These are phyloP conservation scores for Tetracladium setigerum DNA, from an alignment of 495 filamentous ascomycete species.

Conservation along the genomic window DNA sequence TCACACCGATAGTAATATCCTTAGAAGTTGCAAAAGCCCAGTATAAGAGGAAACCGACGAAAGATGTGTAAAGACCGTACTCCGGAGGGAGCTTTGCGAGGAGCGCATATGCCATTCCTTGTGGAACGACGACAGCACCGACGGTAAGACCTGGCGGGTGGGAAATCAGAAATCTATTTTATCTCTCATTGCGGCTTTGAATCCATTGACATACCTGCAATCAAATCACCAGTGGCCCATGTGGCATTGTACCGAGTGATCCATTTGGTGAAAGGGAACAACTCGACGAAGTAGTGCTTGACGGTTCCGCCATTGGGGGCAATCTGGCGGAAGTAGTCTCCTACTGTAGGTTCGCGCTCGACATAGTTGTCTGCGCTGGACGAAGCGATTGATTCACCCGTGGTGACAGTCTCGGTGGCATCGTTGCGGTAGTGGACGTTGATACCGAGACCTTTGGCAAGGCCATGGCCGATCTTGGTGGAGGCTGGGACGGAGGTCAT, in stretches of 20 bases:
- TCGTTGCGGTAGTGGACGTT: conserved; percentile 57
- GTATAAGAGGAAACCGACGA: conserved; percentile 89
- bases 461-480: conserved; percentile 50
- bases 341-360: conserved; percentile 66
- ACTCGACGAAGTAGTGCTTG: conserved; percentile 46
- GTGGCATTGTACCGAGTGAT: conserved; percentile 75
- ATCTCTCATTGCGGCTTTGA: not conserved
- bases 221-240: conserved; percentile 79
- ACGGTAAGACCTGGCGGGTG: conserved; percentile 72
- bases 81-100: conserved; percentile 68
- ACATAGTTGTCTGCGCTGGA: conserved; percentile 68
- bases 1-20: conserved; percentile 90
- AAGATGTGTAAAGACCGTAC: conserved; percentile 87
- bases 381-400: conserved; percentile 71
- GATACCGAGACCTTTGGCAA: conserved; percentile 77
- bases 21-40: conserved; percentile 98
- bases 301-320: conserved; percentile 47
- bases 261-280: conserved; percentile 86
- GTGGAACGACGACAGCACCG: conserved; percentile 85
- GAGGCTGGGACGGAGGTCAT: conserved; percentile 16
- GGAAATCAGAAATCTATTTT: not conserved
- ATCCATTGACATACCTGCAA: conserved; percentile 61
- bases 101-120: conserved; percentile 90
- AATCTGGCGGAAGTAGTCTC: conserved; percentile 59
- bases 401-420: conserved; percentile 29